Conservation (phyloP, 352 stramenopile species). For the Globisporangium middletonii region DNA sequence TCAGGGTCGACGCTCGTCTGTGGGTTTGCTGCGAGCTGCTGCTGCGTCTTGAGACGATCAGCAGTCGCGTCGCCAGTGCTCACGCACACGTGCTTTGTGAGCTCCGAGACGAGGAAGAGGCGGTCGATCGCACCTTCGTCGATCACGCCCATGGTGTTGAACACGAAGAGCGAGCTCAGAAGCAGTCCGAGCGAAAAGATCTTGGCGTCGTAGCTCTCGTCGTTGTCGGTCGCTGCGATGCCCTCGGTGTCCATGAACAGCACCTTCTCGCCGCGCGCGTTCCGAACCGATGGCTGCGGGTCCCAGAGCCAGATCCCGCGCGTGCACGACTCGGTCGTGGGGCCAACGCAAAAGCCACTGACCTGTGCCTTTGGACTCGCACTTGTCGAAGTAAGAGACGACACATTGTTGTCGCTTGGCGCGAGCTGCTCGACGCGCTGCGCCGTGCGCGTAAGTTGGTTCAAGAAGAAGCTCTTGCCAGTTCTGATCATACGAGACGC, state of each 20-base stretch:
- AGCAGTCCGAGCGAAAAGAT: conserved; percentile 82
- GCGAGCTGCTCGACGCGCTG: conserved; percentile 4
- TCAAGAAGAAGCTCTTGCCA: conserved; percentile 87
- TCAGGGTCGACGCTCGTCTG: conserved; percentile 2
- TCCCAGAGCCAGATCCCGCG: conserved; percentile 85
- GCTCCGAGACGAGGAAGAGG: conserved; percentile 78
- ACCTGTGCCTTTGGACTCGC: neutral
- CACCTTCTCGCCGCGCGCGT: conserved; percentile 53
- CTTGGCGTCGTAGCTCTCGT: conserved; percentile 86
- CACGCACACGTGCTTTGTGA: conserved; percentile 80
- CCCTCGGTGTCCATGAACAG: conserved; percentile 84
- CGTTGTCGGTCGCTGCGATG: conserved; percentile 80
- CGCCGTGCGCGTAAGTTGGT: conserved; percentile 47
- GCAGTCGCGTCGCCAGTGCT: conserved; percentile 26
- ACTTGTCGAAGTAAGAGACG: no score
- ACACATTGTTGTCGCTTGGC: neutral
- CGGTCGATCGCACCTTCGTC: conserved; percentile 82
- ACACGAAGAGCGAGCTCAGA: conserved; percentile 79
- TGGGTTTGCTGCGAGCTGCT: neutral
- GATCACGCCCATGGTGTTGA: conserved; percentile 88
- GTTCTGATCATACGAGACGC: conserved; percentile 35
- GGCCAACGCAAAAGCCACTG: conserved; percentile 61
- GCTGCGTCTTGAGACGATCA: neutral
- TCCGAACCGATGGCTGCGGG: conserved; percentile 45
- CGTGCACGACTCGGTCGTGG: conserved; percentile 83